Percentiles rank a stretch among this genome's conserved stretches.
These are phyloP conservation scores for Vitis cinerea DNA, from an alignment of 164 flowering plant genomes.

Conservation along the genomic window DNA sequence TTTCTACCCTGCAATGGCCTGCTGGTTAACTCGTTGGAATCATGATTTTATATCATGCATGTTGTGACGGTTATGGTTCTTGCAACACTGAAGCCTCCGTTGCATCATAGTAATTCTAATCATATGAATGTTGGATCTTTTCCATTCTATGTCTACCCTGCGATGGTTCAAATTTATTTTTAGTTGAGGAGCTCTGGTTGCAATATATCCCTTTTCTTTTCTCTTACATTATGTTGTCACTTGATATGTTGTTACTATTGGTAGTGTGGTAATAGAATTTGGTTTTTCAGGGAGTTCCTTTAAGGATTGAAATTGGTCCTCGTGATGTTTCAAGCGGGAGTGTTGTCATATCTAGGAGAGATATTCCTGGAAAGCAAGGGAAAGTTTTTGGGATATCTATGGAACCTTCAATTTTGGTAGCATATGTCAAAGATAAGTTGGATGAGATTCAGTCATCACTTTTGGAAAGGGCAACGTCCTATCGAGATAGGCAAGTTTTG, in stretches of 20 bases:
- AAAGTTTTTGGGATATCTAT: slow-evolving; percentile 85
- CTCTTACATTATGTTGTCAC: neutral
- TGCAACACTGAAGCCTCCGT: too few species aligned
- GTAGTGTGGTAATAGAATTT: neutral
- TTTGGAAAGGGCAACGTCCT: slow-evolving; percentile 60
- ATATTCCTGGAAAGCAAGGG: slow-evolving; percentile 92
- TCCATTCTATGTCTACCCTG: too few species aligned
- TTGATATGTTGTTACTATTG: neutral
- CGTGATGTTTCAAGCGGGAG: slow-evolving; percentile 85
- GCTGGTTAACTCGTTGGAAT: too few species aligned
- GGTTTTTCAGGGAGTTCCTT: slow-evolving; percentile 74
- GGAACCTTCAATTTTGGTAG: slow-evolving; percentile 62
- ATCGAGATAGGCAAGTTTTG: slow-evolving; percentile 67
- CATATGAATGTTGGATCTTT: too few species aligned
- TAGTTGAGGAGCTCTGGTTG: too few species aligned
- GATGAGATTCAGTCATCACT: slow-evolving; percentile 82
- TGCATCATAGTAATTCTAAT: too few species aligned
- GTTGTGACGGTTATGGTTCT: too few species aligned
- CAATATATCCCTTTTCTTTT: too few species aligned
- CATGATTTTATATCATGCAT: too few species aligned
- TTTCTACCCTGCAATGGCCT: too few species aligned
- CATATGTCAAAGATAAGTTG: slow-evolving; percentile 68
- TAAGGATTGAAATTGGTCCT: slow-evolving; percentile 96
- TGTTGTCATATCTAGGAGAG: slow-evolving; percentile 90
- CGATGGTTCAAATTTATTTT: too few species aligned